Percentiles rank a stretch among this genome's conserved stretches.
These are phyloP conservation scores for Macaranga tanarius DNA, from an alignment of 441 rosid species.

Conservation along the genomic window DNA sequence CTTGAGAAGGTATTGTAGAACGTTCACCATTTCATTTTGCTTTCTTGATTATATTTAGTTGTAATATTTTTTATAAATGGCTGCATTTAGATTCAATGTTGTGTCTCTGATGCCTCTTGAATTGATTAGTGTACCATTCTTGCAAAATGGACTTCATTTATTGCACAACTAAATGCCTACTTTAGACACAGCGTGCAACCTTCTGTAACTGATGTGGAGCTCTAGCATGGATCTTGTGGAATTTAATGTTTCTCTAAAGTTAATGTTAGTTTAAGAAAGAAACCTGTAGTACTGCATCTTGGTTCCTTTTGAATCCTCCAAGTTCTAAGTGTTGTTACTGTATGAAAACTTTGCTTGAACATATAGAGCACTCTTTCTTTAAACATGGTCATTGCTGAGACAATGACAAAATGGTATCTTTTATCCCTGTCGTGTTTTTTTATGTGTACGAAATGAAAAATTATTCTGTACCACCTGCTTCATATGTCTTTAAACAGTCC, in stretches of 20 bases:
- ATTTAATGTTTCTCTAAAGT: neutral
- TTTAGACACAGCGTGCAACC: neutral
- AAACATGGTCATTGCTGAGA: neutral
- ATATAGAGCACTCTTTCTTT: neutral
- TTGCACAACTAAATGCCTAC: neutral
- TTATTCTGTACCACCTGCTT: neutral
- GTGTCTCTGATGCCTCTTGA: neutral
- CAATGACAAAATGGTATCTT: neutral
- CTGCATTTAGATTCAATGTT: neutral
- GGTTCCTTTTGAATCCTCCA: neutral
- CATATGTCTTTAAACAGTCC: neutral
- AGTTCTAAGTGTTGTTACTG: neutral
- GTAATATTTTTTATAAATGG: neutral
- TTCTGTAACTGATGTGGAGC: neutral
- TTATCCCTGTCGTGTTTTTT: neutral
- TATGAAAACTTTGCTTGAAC: neutral
- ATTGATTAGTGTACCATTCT: neutral
- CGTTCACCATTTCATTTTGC: neutral
- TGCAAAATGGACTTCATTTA: neutral
- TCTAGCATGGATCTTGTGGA: neutral
- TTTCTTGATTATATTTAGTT: neutral
- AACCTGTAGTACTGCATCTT: neutral
- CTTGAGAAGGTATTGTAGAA: conserved; percentile 68
- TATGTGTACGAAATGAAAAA: neutral
- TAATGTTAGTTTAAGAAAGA: neutral